phyloP scores from a whole-genome alignment of 805 yeast species.

The Yarrowia hollandica region DNA sequence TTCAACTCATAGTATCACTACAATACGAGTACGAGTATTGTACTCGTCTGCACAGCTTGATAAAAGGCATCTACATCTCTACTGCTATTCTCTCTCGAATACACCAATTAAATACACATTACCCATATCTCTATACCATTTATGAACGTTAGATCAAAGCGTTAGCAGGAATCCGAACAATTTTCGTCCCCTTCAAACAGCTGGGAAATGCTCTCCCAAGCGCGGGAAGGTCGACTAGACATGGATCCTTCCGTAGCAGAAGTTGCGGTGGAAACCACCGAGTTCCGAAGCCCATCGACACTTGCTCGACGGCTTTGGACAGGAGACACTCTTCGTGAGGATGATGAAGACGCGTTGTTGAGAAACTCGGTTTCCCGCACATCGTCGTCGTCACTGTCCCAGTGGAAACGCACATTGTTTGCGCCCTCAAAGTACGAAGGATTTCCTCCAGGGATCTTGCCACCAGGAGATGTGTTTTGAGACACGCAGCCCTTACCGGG shows the following conservation, averaged over 20 bases:
- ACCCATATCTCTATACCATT: background rate
- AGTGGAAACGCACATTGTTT: constrained; percentile 15
- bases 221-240: background rate
- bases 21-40: no score
- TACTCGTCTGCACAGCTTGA: no score
- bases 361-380: constrained; percentile 21
- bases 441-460: background rate
- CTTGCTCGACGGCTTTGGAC: background rate
- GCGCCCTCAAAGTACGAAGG: constrained; percentile 24
- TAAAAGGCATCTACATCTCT: no score
- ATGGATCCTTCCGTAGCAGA: background rate
- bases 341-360: constrained; percentile 6
- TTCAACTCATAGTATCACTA: no score
- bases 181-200: constrained; percentile 21
- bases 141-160: background rate
- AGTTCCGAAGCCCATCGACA: background rate
- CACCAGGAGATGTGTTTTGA: background rate
- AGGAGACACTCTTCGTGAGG: constrained; percentile 6
- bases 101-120: no score
- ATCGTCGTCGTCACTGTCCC: constrained; percentile 28
- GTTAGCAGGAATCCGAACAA: constrained; percentile 18
- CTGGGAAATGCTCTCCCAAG: constrained; percentile 22
- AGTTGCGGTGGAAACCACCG: background rate
- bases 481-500: background rate
- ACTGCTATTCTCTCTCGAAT: no score